Conservation (phyloP, 2,329 filamentous ascomycete species). For the Madurella mycetomatis region DNA sequence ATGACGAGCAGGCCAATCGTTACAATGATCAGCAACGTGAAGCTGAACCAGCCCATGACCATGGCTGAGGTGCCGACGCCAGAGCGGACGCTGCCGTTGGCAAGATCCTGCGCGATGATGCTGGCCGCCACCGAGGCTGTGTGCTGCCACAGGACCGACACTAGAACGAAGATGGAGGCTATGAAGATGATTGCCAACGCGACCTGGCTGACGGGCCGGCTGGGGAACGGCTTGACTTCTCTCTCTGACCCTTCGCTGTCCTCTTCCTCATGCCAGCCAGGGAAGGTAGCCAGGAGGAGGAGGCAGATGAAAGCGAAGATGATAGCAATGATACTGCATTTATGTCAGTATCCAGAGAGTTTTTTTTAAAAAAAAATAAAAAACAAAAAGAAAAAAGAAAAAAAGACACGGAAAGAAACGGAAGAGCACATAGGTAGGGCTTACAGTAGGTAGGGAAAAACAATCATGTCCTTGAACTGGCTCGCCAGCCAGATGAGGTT, state of each 20-base stretch:
- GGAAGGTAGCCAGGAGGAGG: constrained; percentile 91
- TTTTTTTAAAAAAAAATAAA: background rate
- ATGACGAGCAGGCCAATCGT: constrained; percentile 93
- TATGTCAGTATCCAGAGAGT: background rate
- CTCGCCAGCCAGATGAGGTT: constrained; percentile 96
- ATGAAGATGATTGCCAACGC: constrained; percentile 89
- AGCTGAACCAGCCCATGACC: constrained; percentile 97
- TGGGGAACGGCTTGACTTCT: constrained; percentile 92
- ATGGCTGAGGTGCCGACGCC: constrained; percentile 93
- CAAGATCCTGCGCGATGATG: constrained; percentile 87
- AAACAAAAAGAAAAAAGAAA: background rate
- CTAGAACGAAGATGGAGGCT: constrained; percentile 65
- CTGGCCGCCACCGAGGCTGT: constrained; percentile 94
- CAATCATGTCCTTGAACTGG: constrained; percentile 97
- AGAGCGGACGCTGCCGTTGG: constrained; percentile 79
- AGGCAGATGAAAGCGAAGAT: constrained; percentile 96
- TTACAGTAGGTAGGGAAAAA: constrained; percentile 94
- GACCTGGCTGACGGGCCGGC: constrained; percentile 84
- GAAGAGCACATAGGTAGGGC: constrained; percentile 28
- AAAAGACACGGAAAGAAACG: constrained; percentile 16
- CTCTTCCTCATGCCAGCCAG: constrained; percentile 91
- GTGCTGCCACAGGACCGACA: constrained; percentile 83
- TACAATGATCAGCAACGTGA: constrained; percentile 87
- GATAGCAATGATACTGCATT: constrained; percentile 82
- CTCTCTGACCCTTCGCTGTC: constrained; percentile 76